Base-by-base conservation (phyloP, 805 yeast genomes). In the Kuraishia hungarica region DNA sequence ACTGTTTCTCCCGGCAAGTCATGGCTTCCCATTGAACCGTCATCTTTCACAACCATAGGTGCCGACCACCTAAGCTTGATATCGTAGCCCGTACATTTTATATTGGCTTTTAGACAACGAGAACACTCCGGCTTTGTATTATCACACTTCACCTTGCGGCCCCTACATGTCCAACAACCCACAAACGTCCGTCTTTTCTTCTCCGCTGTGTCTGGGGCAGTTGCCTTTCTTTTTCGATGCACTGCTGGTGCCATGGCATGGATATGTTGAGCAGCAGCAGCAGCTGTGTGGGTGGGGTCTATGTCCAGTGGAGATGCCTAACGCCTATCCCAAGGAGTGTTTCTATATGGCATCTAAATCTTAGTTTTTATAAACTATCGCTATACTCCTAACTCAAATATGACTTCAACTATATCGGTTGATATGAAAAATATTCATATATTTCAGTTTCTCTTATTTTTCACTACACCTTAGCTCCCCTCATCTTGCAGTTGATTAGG, bases 101-200 rank as follows among this genome's bases (percentile, higher is more conserved):
- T 55, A 2, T 72, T 70, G 2, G 82, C 75, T 58, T 72, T 77
- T 48, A 56, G 60, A 64, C 85, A 81, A 54, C 83, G 68, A 35
- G 60, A 51, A 60, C 85, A 81, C 19, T 56, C 58, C 1, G 84
- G 84, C 54, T 69, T 68, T 2, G 64, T 58, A 13, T 76, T 71
- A 61, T 79, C 84, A 65, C 85, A 81, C 62, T 79, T 79, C 59
- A 80, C 78, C 58, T 79, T 80, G 24, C 84, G 67, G 22, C 67
- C 62, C 46, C 85, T 68, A 59, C 85, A 81, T 6, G 84, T 81
- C 72, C 80, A 77, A 64, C 85, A 81, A 2, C 85, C 85, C 50
- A 75, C 69, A 62, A 79, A 79, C 1, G 72, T 63, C 43, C 73
- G 58, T 48, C 54, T 59, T 51, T 64, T 65, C 53, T 53, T 56